Percentiles rank a stretch among this genome's conserved stretches.
phyloP scores from a whole-genome alignment of 2,329 filamentous ascomycete species.

The Colletotrichum phormii region DNA sequence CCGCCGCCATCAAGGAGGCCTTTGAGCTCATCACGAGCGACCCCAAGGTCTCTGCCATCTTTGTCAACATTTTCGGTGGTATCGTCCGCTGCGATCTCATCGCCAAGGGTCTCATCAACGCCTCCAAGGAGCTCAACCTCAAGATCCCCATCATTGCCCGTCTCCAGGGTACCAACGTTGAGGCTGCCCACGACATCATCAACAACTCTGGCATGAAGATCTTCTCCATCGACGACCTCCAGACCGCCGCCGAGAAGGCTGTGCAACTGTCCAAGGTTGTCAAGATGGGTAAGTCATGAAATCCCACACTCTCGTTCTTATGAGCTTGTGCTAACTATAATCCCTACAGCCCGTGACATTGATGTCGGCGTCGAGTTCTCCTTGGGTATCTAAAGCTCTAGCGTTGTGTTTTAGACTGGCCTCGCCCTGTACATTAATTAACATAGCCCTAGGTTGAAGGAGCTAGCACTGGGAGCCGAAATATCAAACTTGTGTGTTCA shows the following conservation, averaged over 20 bases:
- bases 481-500: constrained; percentile 12
- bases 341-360: constrained; percentile 81
- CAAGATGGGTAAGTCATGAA: constrained; percentile 82
- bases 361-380: constrained; percentile 97
- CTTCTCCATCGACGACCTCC: constrained; percentile 98
- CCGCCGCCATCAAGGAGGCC: constrained; percentile 94
- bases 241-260: constrained; percentile 96
- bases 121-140: constrained; percentile 93
- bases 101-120: constrained; percentile 94
- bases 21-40: constrained; percentile 99
- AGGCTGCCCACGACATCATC: constrained; percentile 90
- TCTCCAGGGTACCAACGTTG: constrained; percentile 98
- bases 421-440: constrained; percentile 39
- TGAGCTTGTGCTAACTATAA: constrained; percentile 35
- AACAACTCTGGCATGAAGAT: constrained; percentile 99
- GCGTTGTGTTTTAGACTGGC: constrained; percentile 36
- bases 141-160: constrained; percentile 97
- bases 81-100: constrained; percentile 99
- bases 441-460: constrained; percentile 34
- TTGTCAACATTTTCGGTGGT: constrained; percentile 99
- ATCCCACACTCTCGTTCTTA: not conserved
- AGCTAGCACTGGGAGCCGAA: constrained; percentile 14
- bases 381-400: constrained; percentile 81
- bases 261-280: constrained; percentile 99
- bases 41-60: constrained; percentile 97